phyloP scores from a whole-genome alignment of 2,329 filamentous ascomycete genomes.

The Thielaviopsis musarum region DNA sequence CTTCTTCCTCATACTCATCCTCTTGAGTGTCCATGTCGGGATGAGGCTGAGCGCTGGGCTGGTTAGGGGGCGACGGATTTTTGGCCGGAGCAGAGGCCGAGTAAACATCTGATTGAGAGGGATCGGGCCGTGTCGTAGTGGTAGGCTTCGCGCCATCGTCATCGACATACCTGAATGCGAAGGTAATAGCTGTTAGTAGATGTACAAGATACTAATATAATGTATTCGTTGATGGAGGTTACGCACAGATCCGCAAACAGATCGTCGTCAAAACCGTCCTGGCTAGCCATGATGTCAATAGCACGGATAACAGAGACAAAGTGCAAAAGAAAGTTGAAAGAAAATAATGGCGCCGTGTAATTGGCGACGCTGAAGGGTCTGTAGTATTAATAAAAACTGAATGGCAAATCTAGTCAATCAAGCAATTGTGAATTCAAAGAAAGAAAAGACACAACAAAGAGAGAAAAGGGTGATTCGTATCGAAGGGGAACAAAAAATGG shows the following conservation, averaged over 20 bases:
- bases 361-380: not conserved
- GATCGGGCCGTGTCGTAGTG: constrained; percentile 17
- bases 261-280: constrained; percentile 77
- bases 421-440: not conserved
- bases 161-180: constrained; percentile 12
- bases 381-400: not conserved
- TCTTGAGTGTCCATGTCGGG: constrained; percentile 23
- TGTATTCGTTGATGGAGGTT: not conserved
- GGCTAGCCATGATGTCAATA: constrained; percentile 47
- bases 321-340: not conserved
- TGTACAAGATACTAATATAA: not conserved
- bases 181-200: not conserved
- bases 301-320: not conserved
- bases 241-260: constrained; percentile 88
- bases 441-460: not conserved
- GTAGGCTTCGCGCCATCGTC: constrained; percentile 14
- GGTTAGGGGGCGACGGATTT: not conserved
- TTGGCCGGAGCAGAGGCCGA: not conserved
- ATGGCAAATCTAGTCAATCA: not conserved
- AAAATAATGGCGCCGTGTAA: not conserved
- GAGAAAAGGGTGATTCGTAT: not conserved
- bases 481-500: not conserved
- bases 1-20: constrained; percentile 29
- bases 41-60: not conserved
- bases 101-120: constrained; percentile 13